Evolutionary conservation across 1,284 basidiomycete species (phyloP).

Genomic region (Moesziomyces globuligerus): DNA sequence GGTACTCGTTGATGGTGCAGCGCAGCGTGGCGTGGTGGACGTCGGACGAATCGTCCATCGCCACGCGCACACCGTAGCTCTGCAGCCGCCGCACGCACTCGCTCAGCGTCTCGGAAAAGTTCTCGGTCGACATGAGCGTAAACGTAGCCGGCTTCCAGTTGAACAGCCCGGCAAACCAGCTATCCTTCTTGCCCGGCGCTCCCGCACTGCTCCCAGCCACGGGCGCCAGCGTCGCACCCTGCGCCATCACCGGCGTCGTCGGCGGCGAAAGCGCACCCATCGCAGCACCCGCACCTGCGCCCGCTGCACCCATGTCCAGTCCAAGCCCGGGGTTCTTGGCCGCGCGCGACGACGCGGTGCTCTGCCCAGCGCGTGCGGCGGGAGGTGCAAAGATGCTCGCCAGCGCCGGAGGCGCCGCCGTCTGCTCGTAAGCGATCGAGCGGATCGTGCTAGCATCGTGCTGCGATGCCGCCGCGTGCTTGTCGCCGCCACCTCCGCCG

Average conservation of each 20-base stretch:
- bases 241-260: slow-evolving; percentile 22
- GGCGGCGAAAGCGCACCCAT: slow-evolving; percentile 24
- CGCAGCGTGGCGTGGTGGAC: slow-evolving; percentile 56
- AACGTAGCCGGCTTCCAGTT: slow-evolving; percentile 80
- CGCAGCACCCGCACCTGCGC: slow-evolving; percentile 1
- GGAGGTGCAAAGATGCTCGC: slow-evolving; percentile 31
- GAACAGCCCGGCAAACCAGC: slow-evolving; percentile 90
- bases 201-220: slow-evolving; percentile 2
- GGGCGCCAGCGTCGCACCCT: slow-evolving; percentile 16
- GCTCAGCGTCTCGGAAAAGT: slow-evolving; percentile 74
- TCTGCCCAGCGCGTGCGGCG: slow-evolving; percentile 11
- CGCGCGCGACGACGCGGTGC: slow-evolving; percentile 24
- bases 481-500: slow-evolving; percentile 29
- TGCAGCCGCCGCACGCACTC: slow-evolving; percentile 77
- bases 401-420: slow-evolving; percentile 24
- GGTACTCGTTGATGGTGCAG: slow-evolving; percentile 54
- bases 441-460: slow-evolving; percentile 34
- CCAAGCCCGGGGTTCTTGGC: slow-evolving; percentile 59
- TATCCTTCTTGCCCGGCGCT: slow-evolving; percentile 72
- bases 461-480: slow-evolving; percentile 16
- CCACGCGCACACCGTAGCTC: slow-evolving; percentile 75
- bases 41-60: slow-evolving; percentile 72
- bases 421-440: slow-evolving; percentile 48
- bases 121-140: slow-evolving; percentile 68
- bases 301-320: slow-evolving; percentile 46